Evolutionary conservation across 192 early-diverging fungal genomes (phyloP).

Genomic region (Dissophora ornata): DNA sequence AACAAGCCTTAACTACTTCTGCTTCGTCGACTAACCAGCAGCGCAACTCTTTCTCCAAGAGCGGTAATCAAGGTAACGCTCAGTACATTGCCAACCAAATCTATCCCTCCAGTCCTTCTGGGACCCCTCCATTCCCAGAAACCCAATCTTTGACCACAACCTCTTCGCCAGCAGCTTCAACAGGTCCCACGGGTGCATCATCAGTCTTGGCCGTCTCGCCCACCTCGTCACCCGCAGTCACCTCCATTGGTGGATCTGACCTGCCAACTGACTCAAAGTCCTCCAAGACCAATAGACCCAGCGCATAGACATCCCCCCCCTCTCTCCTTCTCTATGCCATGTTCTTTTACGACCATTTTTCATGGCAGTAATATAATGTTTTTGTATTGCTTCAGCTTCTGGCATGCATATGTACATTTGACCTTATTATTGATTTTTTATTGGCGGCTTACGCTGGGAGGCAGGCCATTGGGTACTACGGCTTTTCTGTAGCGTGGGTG

Average conservation of each 20-base stretch:
- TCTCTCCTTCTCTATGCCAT: too few relatives aligned
- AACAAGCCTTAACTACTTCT: not conserved
- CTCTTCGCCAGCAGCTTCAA: not conserved
- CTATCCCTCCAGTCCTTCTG: slow-evolving; percentile 5
- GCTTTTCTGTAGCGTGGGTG: slow-evolving; percentile 13
- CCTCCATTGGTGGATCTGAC: not conserved
- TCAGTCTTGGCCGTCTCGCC: not conserved
- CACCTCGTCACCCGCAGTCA: not conserved
- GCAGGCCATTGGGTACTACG: slow-evolving; percentile 14
- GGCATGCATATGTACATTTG: too few relatives aligned
- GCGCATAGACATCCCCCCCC: not conserved
- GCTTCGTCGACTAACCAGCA: not conserved
- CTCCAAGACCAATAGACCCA: not conserved
- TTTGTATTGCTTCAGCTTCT: too few relatives aligned
- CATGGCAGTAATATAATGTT: too few relatives aligned
- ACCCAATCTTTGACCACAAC: not conserved
- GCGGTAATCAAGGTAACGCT: slow-evolving; percentile 7
- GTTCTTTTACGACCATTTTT: too few relatives aligned
- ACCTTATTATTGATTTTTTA: slow-evolving; percentile 2
- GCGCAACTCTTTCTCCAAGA: slow-evolving; percentile 10
- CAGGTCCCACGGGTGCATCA: not conserved
- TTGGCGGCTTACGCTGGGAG: slow-evolving; percentile 6
- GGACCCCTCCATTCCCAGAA: slow-evolving; percentile 6
- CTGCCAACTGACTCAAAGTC: not conserved
- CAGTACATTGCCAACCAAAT: not conserved